Base-by-base conservation (phyloP, 2,329 filamentous ascomycete species). In the Aureobasidium sp. region DNA sequence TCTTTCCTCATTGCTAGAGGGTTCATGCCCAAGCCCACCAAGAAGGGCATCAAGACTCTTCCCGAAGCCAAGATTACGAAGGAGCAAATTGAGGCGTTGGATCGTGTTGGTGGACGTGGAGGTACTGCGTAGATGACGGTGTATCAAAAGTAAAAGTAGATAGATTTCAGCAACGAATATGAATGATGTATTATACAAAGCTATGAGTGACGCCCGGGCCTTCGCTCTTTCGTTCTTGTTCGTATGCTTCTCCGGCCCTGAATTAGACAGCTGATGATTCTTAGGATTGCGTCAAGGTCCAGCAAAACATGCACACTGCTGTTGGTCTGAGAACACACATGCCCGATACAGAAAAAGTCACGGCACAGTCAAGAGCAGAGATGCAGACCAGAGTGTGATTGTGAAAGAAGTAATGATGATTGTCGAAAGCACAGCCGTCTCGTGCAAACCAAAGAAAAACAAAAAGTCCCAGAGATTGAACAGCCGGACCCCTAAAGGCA, bases 1-100 rank as follows among this genome's bases (percentile, higher is more conserved):
- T 78, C 82, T 31, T 90, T 87, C 69, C 74, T 90, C 41, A 79
- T 84, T 3, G 80, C 81, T 64, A 79, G 84, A 65, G 84, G 84
- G 5, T 90, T 89, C 73, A 79, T 90, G 71, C 75, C 78, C 4
- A 68, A 70, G 55, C 82, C 83, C 1, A 66, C 62, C 5, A 63
- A 63, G 47, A 57, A 68, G 57, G 58, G 62, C n/a, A 61, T 17
- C 56, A 73, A 72, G 68, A 60, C 67, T 14, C 68, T 85, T 58
- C 83, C 83, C 1, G 67, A 69, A 36, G 71, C 78, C 9, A 70
- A 75, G 61, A 68, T 84, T 31, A 75, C 74, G 12, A 73, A 77
- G 62, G 76, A 75, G 65, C 78, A 81, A 68, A 78, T 74, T 67
- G 75, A 77, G 69, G 80, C 80, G 12, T 68, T 84, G 67, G 71